Evolutionary conservation across 2,329 filamentous ascomycete genomes (phyloP).

Genomic region (Botrytis sinoallii): DNA sequence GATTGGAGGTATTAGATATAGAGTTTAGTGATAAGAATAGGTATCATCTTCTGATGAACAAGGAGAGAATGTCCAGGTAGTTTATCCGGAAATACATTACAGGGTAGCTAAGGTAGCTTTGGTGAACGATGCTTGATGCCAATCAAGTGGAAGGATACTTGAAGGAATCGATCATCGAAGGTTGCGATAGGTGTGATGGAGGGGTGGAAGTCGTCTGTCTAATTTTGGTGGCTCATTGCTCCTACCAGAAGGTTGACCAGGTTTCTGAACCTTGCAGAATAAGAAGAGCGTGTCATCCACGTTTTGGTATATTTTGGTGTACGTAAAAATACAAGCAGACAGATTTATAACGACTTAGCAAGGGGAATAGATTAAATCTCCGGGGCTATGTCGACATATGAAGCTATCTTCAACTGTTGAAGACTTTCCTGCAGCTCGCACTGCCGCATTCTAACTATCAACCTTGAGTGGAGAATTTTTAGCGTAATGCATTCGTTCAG

Average conservation of each 20-base stretch:
- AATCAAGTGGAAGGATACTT: background rate
- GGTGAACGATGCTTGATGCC: background rate
- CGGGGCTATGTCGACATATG: background rate
- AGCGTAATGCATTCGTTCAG: too few relatives aligned
- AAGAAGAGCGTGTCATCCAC: conserved; percentile 11
- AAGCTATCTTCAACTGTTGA: background rate
- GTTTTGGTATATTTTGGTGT: background rate
- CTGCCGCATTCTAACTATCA: background rate
- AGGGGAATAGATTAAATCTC: background rate
- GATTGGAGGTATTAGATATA: background rate
- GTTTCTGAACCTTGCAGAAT: conserved; percentile 1
- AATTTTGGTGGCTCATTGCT: background rate
- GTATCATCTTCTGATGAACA: background rate
- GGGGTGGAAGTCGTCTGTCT: background rate
- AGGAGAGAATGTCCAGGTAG: background rate
- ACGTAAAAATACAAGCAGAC: background rate
- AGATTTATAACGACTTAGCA: background rate
- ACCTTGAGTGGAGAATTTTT: background rate
- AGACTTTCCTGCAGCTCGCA: background rate
- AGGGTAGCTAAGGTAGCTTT: background rate
- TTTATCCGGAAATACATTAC: background rate
- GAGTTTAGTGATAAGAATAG: background rate
- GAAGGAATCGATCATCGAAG: background rate
- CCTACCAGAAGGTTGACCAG: background rate
- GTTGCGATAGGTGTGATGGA: background rate